Conservation (phyloP, 352 stramenopile species). For the Phytophthora colocasiae region DNA sequence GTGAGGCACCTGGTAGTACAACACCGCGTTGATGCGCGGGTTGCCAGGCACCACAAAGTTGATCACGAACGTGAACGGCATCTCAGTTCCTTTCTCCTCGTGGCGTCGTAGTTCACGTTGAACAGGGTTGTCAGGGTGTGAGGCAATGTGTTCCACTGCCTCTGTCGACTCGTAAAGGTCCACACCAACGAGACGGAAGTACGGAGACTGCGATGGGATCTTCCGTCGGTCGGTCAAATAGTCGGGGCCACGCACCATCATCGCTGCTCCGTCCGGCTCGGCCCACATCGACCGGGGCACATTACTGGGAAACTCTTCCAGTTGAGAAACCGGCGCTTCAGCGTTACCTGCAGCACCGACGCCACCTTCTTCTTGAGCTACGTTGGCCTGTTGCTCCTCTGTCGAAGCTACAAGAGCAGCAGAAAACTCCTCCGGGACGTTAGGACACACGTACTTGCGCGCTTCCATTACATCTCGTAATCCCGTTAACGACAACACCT, state of each 20-base stretch:
- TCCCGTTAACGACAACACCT: conserved; percentile 64
- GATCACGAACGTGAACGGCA: conserved; percentile 83
- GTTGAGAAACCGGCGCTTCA: conserved; percentile 20
- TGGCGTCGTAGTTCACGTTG: conserved; percentile 68
- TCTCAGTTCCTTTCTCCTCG: conserved; percentile 61
- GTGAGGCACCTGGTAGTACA: conserved; percentile 77
- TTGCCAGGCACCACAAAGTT: conserved; percentile 80
- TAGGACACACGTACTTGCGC: conserved; percentile 76
- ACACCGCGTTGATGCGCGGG: conserved; percentile 65
- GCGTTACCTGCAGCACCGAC: conserved; percentile 25
- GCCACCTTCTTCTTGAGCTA: conserved; percentile 22
- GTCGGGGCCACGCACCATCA: conserved; percentile 77
- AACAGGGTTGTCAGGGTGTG: conserved; percentile 64
- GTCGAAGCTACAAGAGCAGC: conserved; percentile 46
- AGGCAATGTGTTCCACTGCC: conserved; percentile 69
- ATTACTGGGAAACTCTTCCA: conserved; percentile 62
- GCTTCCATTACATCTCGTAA: conserved; percentile 80
- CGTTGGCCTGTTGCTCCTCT: conserved; percentile 32
- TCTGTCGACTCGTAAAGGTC: conserved; percentile 70
- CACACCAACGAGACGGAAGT: conserved; percentile 69
- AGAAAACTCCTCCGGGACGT: conserved; percentile 70
- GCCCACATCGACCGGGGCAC: conserved; percentile 75
- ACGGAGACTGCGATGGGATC: conserved; percentile 71
- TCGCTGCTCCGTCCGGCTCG: conserved; percentile 64
- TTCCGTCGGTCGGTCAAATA: conserved; percentile 77